Percentiles rank a stretch among this genome's conserved stretches.
phyloP scores from a whole-genome alignment of 2,329 filamentous ascomycete species.

The Orbilia oligospora region DNA sequence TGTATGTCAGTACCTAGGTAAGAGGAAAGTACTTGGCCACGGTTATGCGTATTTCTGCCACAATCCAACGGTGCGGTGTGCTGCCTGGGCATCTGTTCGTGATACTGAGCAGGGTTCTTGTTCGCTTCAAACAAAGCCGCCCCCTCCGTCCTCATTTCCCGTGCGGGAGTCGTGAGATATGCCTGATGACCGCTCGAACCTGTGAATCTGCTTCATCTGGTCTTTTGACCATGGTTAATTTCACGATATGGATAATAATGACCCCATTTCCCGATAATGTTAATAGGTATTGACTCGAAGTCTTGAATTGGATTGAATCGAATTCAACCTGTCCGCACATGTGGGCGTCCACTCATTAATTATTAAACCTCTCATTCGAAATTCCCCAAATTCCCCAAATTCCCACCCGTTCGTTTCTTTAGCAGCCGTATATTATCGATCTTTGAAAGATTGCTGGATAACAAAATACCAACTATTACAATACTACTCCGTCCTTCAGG shows the following conservation, averaged over 20 bases:
- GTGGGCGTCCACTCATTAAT: conserved; percentile 29
- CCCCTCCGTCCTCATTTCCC: conserved; percentile 57
- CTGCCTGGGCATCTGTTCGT: conserved; percentile 32
- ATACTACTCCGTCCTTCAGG: background rate
- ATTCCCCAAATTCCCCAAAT: conserved; percentile 4
- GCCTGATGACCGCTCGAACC: conserved; percentile 1
- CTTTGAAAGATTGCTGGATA: conserved; percentile 33
- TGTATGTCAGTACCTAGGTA: too few relatives aligned
- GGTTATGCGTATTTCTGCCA: too few relatives aligned
- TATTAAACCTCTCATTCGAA: conserved; percentile 1
- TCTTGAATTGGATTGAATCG: conserved; percentile 4
- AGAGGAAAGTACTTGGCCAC: too few relatives aligned
- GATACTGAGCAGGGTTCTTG: conserved; percentile 51
- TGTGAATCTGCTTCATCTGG: conserved; percentile 26
- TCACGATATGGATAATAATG: conserved; percentile 34
- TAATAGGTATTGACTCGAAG: too few relatives aligned
- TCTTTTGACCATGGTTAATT: conserved; percentile 15
- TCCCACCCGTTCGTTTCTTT: conserved; percentile 27
- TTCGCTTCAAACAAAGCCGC: conserved; percentile 61
- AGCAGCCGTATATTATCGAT: conserved; percentile 12
- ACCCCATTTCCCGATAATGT: conserved; percentile 36
- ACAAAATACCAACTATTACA: conserved; percentile 6
- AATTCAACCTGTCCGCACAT: conserved; percentile 22
- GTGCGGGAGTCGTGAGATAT: conserved; percentile 30
- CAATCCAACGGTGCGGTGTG: background rate